Evolutionary conservation across 805 yeast species (phyloP).

Genomic region (Osmozyma mogii): DNA sequence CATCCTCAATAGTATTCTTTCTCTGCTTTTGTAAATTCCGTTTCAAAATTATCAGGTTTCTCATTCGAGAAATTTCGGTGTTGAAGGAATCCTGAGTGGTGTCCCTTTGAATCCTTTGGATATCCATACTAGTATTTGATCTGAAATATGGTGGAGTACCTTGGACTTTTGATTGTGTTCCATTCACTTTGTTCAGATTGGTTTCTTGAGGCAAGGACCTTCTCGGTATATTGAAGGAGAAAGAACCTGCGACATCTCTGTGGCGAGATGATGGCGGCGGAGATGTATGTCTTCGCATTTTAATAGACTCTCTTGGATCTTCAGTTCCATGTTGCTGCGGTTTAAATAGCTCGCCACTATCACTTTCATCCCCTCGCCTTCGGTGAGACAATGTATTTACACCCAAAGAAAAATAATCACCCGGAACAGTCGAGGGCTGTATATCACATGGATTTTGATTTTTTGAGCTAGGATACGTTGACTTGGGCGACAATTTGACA

Average conservation of each 20-base stretch:
- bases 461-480: background rate
- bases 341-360: constrained; percentile 10
- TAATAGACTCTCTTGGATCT: background rate
- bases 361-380: too few species aligned
- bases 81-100: constrained; percentile 19
- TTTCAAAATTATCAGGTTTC: constrained; percentile 38
- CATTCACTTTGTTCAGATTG: background rate
- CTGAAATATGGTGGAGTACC: background rate
- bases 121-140: constrained; percentile 3
- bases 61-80: constrained; percentile 42
- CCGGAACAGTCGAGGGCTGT: too few species aligned
- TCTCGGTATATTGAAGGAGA: background rate
- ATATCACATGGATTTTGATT: too few species aligned
- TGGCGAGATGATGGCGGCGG: constrained; percentile 3
- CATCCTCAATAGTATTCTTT: constrained; percentile 39
- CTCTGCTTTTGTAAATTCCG: constrained; percentile 36
- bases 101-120: constrained; percentile 2
- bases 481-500: background rate
- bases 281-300: constrained; percentile 5
- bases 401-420: too few species aligned
- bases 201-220: background rate
- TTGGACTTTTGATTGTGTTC: background rate
- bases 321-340: constrained; percentile 4
- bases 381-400: too few species aligned
- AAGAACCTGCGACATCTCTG: constrained; percentile 1